phyloP scores from a whole-genome alignment of 257 asterid species.

The Solanum sejunctum region DNA sequence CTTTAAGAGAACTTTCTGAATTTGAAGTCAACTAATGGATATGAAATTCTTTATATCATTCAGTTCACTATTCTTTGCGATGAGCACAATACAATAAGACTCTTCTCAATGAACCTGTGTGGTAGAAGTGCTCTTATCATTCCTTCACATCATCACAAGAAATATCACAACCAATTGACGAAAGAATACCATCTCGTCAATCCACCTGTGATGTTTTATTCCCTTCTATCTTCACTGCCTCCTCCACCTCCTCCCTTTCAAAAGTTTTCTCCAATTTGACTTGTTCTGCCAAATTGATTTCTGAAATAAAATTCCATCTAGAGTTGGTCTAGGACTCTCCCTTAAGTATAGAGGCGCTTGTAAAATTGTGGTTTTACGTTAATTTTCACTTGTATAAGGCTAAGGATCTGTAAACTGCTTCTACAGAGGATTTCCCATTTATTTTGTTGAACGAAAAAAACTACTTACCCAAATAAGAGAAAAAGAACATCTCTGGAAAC shows the following conservation, averaged over 20 bases:
- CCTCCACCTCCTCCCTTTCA: not conserved
- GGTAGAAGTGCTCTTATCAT: not conserved
- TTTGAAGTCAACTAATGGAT: not conserved
- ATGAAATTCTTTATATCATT: not conserved
- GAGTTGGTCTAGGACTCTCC: not conserved
- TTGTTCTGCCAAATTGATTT: too few species aligned
- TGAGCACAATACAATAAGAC: not conserved
- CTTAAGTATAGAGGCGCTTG: not conserved
- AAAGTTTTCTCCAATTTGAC: not conserved
- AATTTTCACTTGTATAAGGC: not conserved
- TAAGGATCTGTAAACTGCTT: not conserved
- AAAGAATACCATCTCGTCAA: not conserved
- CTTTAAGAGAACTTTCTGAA: not conserved
- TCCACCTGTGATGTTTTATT: not conserved
- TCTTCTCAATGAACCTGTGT: not conserved
- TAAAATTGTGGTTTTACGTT: not conserved
- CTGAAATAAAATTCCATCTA: not conserved
- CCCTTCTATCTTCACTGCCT: not conserved
- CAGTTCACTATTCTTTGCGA: not conserved
- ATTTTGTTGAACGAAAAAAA: not conserved
- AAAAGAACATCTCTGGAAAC: not conserved
- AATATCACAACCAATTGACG: not conserved
- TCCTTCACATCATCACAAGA: not conserved
- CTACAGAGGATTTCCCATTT: not conserved
- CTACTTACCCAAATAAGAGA: not conserved